A percentile compares a stretch with the other conserved stretches of the same genome.
Conservation (phyloP, 768 basidiomycete genomes). For the Heimioporus sp. region DNA sequence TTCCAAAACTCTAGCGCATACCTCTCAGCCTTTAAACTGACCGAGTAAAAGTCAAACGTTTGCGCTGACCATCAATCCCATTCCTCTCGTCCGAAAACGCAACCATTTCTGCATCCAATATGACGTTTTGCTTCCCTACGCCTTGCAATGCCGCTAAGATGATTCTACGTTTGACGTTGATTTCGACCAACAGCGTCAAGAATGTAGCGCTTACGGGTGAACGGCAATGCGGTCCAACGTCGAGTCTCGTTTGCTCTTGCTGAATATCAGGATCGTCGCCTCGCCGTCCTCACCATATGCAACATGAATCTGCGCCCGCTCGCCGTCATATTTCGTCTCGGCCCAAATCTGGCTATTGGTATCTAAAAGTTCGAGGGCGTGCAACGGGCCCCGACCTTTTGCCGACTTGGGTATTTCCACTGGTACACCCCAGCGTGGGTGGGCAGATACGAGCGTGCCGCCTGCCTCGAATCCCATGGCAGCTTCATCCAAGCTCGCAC, state of each 20-base stretch:
- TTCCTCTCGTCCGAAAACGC: conserved; percentile 60
- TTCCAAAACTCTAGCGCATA: conserved; percentile 68
- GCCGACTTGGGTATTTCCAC: conserved; percentile 81
- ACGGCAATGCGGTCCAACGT: conserved; percentile 73
- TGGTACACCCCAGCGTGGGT: conserved; percentile 55
- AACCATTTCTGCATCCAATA: conserved; percentile 89
- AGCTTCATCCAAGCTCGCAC: conserved; percentile 60
- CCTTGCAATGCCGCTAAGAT: conserved; percentile 59
- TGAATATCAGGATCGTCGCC: conserved; percentile 71
- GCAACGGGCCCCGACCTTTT: conserved; percentile 62
- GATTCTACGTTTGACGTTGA: conserved; percentile 37
- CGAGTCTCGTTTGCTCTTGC: conserved; percentile 84
- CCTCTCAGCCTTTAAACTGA: conserved; percentile 2
- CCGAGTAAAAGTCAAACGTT: background rate
- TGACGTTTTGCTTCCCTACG: conserved; percentile 40
- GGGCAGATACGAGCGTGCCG: conserved; percentile 19
- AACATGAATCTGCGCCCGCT: conserved; percentile 91
- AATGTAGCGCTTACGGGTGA: conserved; percentile 39
- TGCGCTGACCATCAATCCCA: conserved; percentile 65
- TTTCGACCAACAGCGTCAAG: background rate
- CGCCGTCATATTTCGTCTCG: conserved; percentile 94
- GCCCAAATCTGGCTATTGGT: conserved; percentile 55
- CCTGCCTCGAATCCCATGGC: conserved; percentile 42
- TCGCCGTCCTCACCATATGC: conserved; percentile 39
- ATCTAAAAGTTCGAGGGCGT: conserved; percentile 47